These are phyloP conservation scores for Neofusicoccum cordaticola DNA, from an alignment of 2,329 filamentous ascomycete genomes.

Conservation along the genomic window DNA sequence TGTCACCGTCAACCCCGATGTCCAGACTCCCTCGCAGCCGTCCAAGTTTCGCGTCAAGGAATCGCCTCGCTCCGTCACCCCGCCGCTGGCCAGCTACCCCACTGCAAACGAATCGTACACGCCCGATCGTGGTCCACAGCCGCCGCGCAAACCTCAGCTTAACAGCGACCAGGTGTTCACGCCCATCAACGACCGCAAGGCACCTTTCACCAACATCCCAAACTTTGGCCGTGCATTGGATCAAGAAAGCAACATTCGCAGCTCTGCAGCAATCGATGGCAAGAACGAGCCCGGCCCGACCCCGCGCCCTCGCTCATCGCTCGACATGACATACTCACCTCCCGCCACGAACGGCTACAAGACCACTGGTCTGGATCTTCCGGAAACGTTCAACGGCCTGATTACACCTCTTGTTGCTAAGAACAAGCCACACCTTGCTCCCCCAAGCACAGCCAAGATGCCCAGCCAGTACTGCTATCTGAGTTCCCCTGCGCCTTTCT, in stretches of 20 bases:
- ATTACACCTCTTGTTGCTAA: conserved; percentile 71
- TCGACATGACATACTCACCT: conserved; percentile 14
- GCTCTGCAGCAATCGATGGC: not conserved
- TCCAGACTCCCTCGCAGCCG: conserved; percentile 11
- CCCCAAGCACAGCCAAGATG: conserved; percentile 75
- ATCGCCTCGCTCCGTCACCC: conserved; percentile 46
- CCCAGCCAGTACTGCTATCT: conserved; percentile 85
- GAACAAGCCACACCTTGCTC: conserved; percentile 71
- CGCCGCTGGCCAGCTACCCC: conserved; percentile 47
- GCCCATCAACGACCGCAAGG: conserved; percentile 27
- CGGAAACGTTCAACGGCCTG: conserved; percentile 27
- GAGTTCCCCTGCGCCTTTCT: conserved; percentile 81
- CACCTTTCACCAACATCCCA: conserved; percentile 22
- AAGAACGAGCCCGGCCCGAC: conserved; percentile 15
- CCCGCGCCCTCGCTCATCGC: not conserved
- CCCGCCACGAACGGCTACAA: conserved; percentile 15
- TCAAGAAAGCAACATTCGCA: conserved; percentile 4
- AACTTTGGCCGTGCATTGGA: conserved; percentile 9
- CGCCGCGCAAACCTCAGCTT: conserved; percentile 22
- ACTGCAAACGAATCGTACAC: conserved; percentile 53
- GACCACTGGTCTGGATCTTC: conserved; percentile 4
- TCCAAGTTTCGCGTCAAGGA: conserved; percentile 34
- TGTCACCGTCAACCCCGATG: conserved; percentile 20
- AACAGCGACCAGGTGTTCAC: conserved; percentile 16
- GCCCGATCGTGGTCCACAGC: conserved; percentile 52